Conservation (phyloP, 225 moss, liverwort and hornwort genomes). For the Sphagnum contortum region DNA sequence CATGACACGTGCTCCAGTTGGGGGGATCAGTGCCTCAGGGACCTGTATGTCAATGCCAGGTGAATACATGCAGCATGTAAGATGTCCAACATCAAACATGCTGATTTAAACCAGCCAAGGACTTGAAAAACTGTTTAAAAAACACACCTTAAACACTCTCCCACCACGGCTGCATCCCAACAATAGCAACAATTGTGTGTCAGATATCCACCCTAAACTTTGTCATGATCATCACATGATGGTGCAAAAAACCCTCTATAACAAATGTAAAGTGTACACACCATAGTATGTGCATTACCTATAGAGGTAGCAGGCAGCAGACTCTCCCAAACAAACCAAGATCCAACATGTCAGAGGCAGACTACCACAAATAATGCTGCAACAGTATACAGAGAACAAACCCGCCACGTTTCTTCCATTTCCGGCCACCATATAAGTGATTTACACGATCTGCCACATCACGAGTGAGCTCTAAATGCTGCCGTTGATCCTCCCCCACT, state of each 20-base stretch:
- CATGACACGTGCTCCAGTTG: constrained; percentile 92
- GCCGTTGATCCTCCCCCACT: constrained; percentile 98
- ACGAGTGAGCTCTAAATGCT: constrained; percentile 92
- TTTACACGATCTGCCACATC: constrained; percentile 94
- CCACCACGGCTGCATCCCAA: constrained; percentile 80
- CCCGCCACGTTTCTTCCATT: constrained; percentile 99
- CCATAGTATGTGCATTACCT: too few species aligned
- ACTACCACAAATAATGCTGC: too few species aligned
- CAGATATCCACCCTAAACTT: too few species aligned
- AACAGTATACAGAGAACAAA: constrained; percentile 18
- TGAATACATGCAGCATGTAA: too few species aligned
- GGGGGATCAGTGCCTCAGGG: constrained; percentile 87
- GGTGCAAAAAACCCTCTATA: too few species aligned
- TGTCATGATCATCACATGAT: too few species aligned
- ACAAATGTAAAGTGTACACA: too few species aligned
- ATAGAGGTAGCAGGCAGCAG: too few species aligned
- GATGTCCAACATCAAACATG: too few species aligned
- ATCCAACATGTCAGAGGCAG: too few species aligned
- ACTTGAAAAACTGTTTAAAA: constrained; percentile 1
- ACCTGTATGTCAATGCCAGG: constrained; percentile 35
- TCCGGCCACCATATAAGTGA: constrained; percentile 76
- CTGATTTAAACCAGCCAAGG: background rate
- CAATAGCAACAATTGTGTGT: too few species aligned
- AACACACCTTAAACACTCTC: constrained; percentile 79
- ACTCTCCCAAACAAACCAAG: too few species aligned